phyloP scores from a whole-genome alignment of 2,329 filamentous ascomycete genomes.

The Cordyceps sp. region DNA sequence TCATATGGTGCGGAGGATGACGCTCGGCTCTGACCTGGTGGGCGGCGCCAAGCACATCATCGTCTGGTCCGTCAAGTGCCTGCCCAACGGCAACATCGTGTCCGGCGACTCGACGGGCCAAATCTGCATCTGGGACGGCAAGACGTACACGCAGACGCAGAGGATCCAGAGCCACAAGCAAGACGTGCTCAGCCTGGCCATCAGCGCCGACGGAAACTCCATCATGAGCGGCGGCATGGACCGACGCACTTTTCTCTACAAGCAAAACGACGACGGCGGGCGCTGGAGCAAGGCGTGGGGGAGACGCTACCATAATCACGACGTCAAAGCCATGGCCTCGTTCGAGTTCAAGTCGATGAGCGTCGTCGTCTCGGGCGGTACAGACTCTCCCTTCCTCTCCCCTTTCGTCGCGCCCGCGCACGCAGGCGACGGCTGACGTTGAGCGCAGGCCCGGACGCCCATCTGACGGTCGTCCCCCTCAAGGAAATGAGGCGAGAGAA shows the following conservation, averaged over 20 bases:
- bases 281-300: conserved; percentile 81
- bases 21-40: conserved; percentile 60
- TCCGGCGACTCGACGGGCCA: conserved; percentile 93
- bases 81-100: conserved; percentile 77
- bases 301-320: conserved; percentile 75
- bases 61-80: conserved; percentile 83
- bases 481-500: conserved; percentile 60
- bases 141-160: conserved; percentile 77
- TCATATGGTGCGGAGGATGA: conserved; percentile 63
- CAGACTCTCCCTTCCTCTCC: not conserved
- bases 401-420: not conserved
- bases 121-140: conserved; percentile 83
- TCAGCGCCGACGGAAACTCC: conserved; percentile 61
- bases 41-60: conserved; percentile 73
- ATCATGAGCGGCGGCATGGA: conserved; percentile 90
- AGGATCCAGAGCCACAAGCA: conserved; percentile 75
- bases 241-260: conserved; percentile 70
- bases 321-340: conserved; percentile 85
- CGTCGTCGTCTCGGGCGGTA: conserved; percentile 80
- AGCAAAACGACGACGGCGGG: conserved; percentile 40
- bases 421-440: conserved; percentile 2
- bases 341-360: conserved; percentile 76
- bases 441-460: conserved; percentile 60
- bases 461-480: conserved; percentile 67
- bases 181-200: conserved; percentile 77